Conservation (phyloP, 2,329 filamentous ascomycete species). For the Fusarium succisae region DNA sequence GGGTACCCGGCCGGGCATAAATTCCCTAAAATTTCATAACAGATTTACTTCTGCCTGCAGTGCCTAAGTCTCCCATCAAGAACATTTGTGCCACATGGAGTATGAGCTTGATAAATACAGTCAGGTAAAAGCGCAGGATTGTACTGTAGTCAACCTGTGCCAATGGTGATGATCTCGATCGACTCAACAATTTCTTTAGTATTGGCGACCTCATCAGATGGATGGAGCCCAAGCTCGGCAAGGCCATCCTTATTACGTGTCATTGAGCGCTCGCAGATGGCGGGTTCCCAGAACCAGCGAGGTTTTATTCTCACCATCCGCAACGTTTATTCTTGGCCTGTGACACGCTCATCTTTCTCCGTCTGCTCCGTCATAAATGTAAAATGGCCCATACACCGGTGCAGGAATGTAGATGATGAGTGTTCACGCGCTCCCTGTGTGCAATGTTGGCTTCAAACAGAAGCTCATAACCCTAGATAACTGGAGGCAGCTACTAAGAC, state of each 20-base stretch:
- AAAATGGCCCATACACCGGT: background rate
- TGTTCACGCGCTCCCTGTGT: background rate
- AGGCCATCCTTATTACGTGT: background rate
- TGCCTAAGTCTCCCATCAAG: too few relatives aligned
- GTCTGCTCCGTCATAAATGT: background rate
- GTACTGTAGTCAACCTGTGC: background rate
- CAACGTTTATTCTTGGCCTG: background rate
- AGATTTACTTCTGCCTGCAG: too few relatives aligned
- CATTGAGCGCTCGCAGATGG: background rate
- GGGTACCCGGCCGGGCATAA: too few relatives aligned
- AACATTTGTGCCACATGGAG: too few relatives aligned
- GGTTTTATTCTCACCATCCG: background rate
- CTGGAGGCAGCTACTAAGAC: too few relatives aligned
- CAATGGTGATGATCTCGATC: background rate
- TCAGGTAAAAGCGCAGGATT: too few relatives aligned
- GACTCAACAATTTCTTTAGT: too few relatives aligned
- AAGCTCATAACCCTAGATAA: too few relatives aligned
- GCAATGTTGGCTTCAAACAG: fast-evolving
- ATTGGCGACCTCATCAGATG: background rate
- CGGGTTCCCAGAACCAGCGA: background rate
- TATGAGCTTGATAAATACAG: too few relatives aligned
- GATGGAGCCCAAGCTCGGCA: background rate
- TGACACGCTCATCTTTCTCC: background rate
- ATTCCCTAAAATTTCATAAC: fast-evolving
- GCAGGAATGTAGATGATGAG: background rate